phyloP scores from a whole-genome alignment of 805 yeast genomes.

The Ogataea wickerhamii region DNA sequence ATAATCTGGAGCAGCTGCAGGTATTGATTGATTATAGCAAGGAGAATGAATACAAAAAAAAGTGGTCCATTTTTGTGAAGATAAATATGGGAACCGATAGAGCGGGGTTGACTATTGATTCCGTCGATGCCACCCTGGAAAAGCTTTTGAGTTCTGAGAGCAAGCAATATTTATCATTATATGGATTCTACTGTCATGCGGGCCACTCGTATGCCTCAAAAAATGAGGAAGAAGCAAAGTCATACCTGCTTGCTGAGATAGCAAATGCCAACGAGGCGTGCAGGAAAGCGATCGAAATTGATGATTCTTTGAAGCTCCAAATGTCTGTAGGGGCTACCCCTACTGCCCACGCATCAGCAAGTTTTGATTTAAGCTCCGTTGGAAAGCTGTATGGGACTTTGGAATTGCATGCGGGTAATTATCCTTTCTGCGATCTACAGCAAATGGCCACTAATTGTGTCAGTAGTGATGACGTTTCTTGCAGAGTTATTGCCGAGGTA shows the following conservation, averaged over 20 bases:
- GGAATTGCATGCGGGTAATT: slow-evolving; percentile 82
- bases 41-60: slow-evolving; percentile 23
- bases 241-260: slow-evolving; percentile 53
- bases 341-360: slow-evolving; percentile 59
- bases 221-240: slow-evolving; percentile 43
- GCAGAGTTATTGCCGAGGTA: slow-evolving; percentile 55
- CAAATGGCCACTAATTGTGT: slow-evolving; percentile 70
- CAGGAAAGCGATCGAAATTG: slow-evolving; percentile 32
- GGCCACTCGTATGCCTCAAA: slow-evolving; percentile 66
- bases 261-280: slow-evolving; percentile 54
- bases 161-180: slow-evolving; percentile 39
- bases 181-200: slow-evolving; percentile 76
- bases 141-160: slow-evolving; percentile 25
- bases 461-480: slow-evolving; percentile 42
- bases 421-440: slow-evolving; percentile 69
- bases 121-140: slow-evolving; percentile 35
- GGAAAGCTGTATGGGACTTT: slow-evolving; percentile 37
- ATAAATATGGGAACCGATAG: slow-evolving; percentile 69
- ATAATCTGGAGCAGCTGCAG: slow-evolving; percentile 53
- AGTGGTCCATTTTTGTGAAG: slow-evolving; percentile 67
- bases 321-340: slow-evolving; percentile 83
- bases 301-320: slow-evolving; percentile 38
- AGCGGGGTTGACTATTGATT: slow-evolving; percentile 49
- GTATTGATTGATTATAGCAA: slow-evolving; percentile 38
- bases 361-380: slow-evolving; percentile 16